Percentiles rank a stretch among this genome's conserved stretches.
These are phyloP conservation scores for Arctium lappa DNA, from an alignment of 129 eudicot genomes.

Conservation along the genomic window DNA sequence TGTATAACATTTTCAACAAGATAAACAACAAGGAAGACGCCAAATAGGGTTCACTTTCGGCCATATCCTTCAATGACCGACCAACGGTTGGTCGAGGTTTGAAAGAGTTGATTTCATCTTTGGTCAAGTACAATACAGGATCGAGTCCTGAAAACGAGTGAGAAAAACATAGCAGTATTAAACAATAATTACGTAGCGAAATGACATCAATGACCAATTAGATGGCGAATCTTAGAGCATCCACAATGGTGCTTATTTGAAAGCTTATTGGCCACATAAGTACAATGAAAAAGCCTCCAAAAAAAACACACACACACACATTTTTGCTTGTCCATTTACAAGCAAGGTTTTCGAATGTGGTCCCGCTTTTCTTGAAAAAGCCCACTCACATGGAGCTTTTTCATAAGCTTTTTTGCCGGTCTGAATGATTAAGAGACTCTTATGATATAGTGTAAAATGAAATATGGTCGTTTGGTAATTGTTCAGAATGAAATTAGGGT, in stretches of 20 bases:
- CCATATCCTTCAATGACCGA: conserved; percentile 36
- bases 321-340: too few relatives aligned
- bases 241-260: neutral
- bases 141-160: conserved; percentile 10
- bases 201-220: neutral
- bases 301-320: too few relatives aligned
- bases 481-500: too few relatives aligned
- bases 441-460: too few relatives aligned
- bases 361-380: neutral
- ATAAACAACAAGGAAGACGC: conserved; percentile 34
- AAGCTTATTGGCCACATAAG: neutral
- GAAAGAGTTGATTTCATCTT: conserved; percentile 6
- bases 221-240: neutral
- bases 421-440: too few relatives aligned
- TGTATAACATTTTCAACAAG: conserved; percentile 26
- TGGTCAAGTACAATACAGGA: conserved; percentile 20
- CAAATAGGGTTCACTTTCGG: conserved; percentile 45
- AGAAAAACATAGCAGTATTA: neutral
- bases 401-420: too few relatives aligned
- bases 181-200: neutral
- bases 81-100: neutral
- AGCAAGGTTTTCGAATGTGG: neutral
- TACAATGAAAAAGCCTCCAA: neutral
- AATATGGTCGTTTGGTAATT: too few relatives aligned
- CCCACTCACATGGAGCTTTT: too few relatives aligned